Percentiles rank a stretch among this genome's conserved stretches.
Evolutionary conservation across 352 stramenopile species (phyloP).

Genomic region (Pythium guiyangense): DNA sequence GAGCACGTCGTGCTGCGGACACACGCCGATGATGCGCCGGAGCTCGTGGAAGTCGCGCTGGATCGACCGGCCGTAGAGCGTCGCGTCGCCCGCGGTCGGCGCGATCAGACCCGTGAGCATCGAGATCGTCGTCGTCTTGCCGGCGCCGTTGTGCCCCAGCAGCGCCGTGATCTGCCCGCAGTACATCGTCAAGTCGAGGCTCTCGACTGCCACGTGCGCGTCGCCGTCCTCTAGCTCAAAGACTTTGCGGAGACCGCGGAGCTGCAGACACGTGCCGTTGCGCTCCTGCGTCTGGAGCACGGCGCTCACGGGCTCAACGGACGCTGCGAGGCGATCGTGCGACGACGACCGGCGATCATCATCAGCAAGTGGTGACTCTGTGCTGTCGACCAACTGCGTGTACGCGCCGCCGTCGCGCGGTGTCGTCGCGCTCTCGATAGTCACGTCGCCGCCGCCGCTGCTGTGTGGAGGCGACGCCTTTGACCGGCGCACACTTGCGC

Average conservation of each 20-base stretch:
- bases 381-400: no score
- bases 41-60: no score
- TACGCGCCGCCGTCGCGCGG: no score
- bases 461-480: background rate
- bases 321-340: background rate
- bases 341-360: no score
- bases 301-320: constrained; percentile 37
- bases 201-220: constrained; percentile 61
- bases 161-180: constrained; percentile 83
- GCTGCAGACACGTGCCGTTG: constrained; percentile 36
- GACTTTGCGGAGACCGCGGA: no score
- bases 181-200: constrained; percentile 79
- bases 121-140: constrained; percentile 83
- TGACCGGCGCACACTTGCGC: background rate
- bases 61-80: no score
- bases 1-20: no score
- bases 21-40: no score
- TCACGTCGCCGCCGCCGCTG: no score
- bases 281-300: constrained; percentile 34
- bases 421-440: no score
- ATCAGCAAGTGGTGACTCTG: no score
- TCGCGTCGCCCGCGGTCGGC: constrained; percentile 50
- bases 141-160: constrained; percentile 52
- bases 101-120: constrained; percentile 86
- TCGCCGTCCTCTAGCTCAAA: constrained; percentile 56